Conservation (phyloP, 768 basidiomycete genomes). For the Lactarius psammicola region DNA sequence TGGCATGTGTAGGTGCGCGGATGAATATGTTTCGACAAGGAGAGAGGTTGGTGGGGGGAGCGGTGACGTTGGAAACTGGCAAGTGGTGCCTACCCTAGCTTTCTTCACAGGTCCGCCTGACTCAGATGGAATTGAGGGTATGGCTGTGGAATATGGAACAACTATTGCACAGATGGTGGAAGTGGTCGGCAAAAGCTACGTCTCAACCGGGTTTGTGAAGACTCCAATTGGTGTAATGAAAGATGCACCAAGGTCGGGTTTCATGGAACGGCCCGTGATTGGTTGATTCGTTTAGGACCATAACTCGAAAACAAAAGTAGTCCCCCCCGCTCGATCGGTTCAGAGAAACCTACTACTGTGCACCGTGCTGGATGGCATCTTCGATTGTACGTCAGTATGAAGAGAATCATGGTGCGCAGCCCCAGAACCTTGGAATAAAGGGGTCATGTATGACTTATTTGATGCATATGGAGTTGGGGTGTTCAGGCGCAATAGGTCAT, state of each 20-base stretch:
- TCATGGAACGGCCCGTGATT: constrained; percentile 59
- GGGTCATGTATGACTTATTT: constrained; percentile 45
- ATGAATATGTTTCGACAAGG: not conserved
- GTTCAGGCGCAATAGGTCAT: constrained; percentile 50
- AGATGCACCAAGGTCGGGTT: constrained; percentile 43
- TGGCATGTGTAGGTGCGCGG: not conserved
- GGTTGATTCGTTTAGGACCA: constrained; percentile 44
- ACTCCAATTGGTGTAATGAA: not conserved
- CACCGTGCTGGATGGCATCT: constrained; percentile 58
- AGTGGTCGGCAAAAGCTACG: constrained; percentile 55
- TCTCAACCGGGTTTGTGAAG: constrained; percentile 51
- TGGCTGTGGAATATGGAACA: constrained; percentile 38
- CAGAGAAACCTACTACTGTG: constrained; percentile 46
- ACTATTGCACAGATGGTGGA: constrained; percentile 47
- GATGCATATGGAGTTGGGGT: constrained; percentile 36
- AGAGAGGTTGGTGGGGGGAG: not conserved
- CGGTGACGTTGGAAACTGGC: not conserved
- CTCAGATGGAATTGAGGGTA: not conserved
- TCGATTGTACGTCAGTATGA: constrained; percentile 60
- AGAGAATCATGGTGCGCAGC: constrained; percentile 54
- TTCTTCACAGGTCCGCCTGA: not conserved
- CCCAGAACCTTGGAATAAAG: constrained; percentile 52
- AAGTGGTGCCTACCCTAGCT: not conserved
- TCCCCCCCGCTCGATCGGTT: constrained; percentile 12
- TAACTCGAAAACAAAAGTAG: constrained; percentile 32